phyloP scores from a whole-genome alignment of 805 yeast species.

The Ogataea corticis region DNA sequence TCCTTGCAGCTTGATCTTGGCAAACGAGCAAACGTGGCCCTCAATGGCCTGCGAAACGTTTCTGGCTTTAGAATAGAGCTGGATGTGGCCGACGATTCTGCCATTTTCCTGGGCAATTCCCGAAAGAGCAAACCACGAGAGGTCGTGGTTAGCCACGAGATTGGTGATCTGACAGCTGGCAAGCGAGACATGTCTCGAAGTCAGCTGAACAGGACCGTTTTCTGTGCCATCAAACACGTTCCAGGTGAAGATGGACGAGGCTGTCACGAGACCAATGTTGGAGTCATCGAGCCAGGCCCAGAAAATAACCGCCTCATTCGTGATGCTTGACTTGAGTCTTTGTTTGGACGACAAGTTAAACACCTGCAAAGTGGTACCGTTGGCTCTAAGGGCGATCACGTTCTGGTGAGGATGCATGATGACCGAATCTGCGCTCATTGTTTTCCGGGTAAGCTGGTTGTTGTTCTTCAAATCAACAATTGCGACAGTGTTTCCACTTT shows the following conservation, averaged over 20 bases:
- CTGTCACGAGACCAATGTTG: constrained; percentile 82
- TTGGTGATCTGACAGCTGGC: constrained; percentile 86
- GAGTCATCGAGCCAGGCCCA: constrained; percentile 90
- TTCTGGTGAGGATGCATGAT: constrained; percentile 91
- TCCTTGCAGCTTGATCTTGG: constrained; percentile 71
- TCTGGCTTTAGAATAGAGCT: constrained; percentile 83
- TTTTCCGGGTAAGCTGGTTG: constrained; percentile 81
- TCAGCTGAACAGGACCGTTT: constrained; percentile 75
- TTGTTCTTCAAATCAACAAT: constrained; percentile 81
- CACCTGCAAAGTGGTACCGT: constrained; percentile 93
- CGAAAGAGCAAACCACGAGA: constrained; percentile 91
- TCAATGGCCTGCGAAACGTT: constrained; percentile 95
- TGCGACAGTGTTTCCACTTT: constrained; percentile 84
- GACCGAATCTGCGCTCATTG: constrained; percentile 96
- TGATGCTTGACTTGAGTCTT: constrained; percentile 82
- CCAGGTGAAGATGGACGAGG: constrained; percentile 74
- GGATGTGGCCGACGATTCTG: constrained; percentile 94
- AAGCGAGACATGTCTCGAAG: constrained; percentile 81
- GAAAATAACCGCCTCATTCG: constrained; percentile 85
- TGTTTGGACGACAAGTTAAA: constrained; percentile 87
- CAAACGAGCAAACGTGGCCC: constrained; percentile 94
- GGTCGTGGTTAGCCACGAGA: constrained; percentile 75
- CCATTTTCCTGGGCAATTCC: constrained; percentile 95
- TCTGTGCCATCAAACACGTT: constrained; percentile 79
- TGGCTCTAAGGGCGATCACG: constrained; percentile 91